Base-by-base conservation (phyloP, 192 early-diverging fungal genomes). In the Kappamyces sp. region DNA sequence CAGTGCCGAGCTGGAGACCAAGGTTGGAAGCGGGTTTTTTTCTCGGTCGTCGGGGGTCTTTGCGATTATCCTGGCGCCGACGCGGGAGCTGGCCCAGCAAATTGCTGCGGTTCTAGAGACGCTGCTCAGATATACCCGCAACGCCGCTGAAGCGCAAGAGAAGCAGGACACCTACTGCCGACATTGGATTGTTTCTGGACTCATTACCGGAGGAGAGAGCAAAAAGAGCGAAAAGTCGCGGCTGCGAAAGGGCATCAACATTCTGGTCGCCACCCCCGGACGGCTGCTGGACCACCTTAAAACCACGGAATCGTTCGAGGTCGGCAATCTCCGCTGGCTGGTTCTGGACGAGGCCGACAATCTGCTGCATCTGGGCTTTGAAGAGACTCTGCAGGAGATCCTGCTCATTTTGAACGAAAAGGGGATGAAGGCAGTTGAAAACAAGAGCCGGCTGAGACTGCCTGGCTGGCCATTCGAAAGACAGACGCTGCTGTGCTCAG, bases 331-430 rank as follows among this genome's bases (percentile, higher is more conserved):
- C 63, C 77, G 88, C 43, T 99, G 97, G 97, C 65, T 99, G 33
- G 90, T 99, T 2, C 74, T 99, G 32, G 97, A 99, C 72, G 97
- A 99, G 72, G 97, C 94, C 3, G 97, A 99, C 79, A 80, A 91
- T 8, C 75, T 99, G 61, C 73, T 99, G 57, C 93, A 99, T 60
- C 82, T 96, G 10, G 97, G 97, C 1, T 98, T 84, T 62, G 77
- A 84, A 65, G 75, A 76, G 42, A 71, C 74, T 1, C 58, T 77
- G 39, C 41, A 57, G 12, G 75, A 79, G 5, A 73, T 79, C 40
- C 51, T 80, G 51, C 4, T 41, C 31, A 66, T 83, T 34, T 39
- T 77, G 23, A 62, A 67, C 10, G 61, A 64, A 36, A 67, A 68
- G 43, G 47, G 64, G 32, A 53, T 58, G 5, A 31, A 15, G 3